These are phyloP conservation scores for Botryotinia narcissicola DNA, from an alignment of 2,329 filamentous ascomycete genomes.

Conservation along the genomic window DNA sequence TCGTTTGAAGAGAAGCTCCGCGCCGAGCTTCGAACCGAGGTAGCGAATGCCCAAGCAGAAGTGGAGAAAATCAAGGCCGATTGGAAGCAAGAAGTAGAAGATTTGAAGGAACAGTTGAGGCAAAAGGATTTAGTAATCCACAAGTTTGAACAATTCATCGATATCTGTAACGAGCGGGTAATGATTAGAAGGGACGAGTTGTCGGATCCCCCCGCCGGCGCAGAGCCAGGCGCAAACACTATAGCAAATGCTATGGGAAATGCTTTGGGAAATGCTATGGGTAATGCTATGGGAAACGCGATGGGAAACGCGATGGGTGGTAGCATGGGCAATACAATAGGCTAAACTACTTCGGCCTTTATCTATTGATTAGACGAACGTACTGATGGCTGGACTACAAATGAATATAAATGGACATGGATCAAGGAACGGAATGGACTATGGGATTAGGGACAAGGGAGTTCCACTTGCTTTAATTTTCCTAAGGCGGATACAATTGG, in stretches of 20 bases:
- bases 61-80: constrained; percentile 55
- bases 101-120: constrained; percentile 56
- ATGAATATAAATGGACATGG: background rate
- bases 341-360: background rate
- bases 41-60: constrained; percentile 58
- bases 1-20: constrained; percentile 63
- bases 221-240: constrained; percentile 27
- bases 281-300: constrained; percentile 21
- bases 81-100: constrained; percentile 56
- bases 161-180: constrained; percentile 65
- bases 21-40: constrained; percentile 58
- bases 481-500: background rate
- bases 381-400: background rate
- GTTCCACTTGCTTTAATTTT: background rate
- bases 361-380: constrained; percentile 1
- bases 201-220: constrained; percentile 27
- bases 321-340: constrained; percentile 15
- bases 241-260: constrained; percentile 24
- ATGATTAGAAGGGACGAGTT: constrained; percentile 61
- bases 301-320: constrained; percentile 19
- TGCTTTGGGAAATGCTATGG: constrained; percentile 20
- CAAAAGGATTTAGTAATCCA: constrained; percentile 62
- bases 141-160: constrained; percentile 68
- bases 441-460: background rate
- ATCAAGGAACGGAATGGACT: background rate